phyloP scores from a whole-genome alignment of 352 stramenopile genomes.

The Pythium brassicae region DNA sequence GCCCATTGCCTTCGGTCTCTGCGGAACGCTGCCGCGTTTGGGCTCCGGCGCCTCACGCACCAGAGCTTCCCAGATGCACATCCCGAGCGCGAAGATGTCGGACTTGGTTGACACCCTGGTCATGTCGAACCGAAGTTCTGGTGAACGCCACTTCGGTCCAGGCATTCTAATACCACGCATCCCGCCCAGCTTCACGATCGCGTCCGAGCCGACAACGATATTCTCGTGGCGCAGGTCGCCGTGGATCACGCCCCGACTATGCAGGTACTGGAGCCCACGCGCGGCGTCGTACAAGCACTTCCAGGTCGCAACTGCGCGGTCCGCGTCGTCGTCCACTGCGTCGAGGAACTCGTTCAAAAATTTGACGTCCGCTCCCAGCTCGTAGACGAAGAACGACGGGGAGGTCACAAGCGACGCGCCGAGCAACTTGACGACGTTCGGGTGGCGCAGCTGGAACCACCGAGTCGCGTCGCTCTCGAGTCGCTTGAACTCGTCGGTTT shows the following conservation, averaged over 20 bases:
- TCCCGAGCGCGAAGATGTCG: slow-evolving; percentile 27
- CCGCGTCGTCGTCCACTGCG: no score
- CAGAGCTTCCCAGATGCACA: slow-evolving; percentile 17
- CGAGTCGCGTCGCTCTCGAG: neutral
- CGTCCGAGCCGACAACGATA: slow-evolving; percentile 8
- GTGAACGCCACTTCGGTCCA: slow-evolving; percentile 1
- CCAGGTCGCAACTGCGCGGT: neutral
- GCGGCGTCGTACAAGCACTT: slow-evolving; percentile 18
- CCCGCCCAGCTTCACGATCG: slow-evolving; percentile 7
- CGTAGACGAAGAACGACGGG: no score
- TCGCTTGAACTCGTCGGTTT: neutral
- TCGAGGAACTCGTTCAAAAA: no score
- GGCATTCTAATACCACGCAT: no score
- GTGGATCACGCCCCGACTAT: slow-evolving; percentile 18
- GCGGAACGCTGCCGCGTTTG: neutral
- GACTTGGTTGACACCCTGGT: slow-evolving; percentile 3
- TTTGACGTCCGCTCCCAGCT: no score
- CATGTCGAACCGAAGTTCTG: neutral
- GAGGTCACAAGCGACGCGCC: no score
- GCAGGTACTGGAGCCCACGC: slow-evolving; percentile 23
- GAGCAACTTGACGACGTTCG: no score
- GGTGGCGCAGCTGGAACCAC: neutral
- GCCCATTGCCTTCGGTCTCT: neutral
- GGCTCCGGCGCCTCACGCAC: neutral
- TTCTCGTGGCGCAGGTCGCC: slow-evolving; percentile 7